phyloP scores from a whole-genome alignment of 441 rosid species.

The Corymbia calophylla region DNA sequence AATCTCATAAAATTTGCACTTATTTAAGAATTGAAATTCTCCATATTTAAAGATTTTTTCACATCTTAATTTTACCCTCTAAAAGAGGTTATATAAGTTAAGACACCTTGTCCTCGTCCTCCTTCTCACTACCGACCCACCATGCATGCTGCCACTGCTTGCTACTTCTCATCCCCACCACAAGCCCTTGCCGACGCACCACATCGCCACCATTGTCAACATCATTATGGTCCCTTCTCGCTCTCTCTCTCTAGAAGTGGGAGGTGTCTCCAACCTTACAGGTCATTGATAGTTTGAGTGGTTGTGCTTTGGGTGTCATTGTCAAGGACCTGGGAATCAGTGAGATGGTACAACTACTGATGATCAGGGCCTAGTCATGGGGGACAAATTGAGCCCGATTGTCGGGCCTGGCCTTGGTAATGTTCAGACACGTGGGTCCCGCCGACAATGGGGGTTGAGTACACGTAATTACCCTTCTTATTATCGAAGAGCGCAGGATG shows the following conservation, averaged over 20 bases:
- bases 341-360: background rate
- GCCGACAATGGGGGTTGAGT: accelerated
- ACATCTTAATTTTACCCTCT: background rate
- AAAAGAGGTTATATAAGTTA: background rate
- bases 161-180: background rate
- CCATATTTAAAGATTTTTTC: background rate
- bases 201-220: background rate
- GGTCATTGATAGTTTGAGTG: accelerated
- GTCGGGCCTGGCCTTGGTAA: accelerated
- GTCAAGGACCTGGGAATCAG: background rate
- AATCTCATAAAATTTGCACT: background rate
- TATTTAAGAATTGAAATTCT: background rate
- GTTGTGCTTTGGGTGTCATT: background rate
- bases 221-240: background rate
- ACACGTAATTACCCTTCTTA: background rate
- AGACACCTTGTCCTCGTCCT: background rate
- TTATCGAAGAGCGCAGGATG: background rate
- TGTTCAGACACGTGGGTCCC: background rate
- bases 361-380: background rate
- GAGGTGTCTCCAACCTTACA: background rate
- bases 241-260: background rate
- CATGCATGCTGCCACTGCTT: background rate
- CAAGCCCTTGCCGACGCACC: background rate
- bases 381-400: accelerated
- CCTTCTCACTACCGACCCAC: background rate